phyloP scores from a whole-genome alignment of 352 stramenopile genomes.

The Achlya hypogyna region DNA sequence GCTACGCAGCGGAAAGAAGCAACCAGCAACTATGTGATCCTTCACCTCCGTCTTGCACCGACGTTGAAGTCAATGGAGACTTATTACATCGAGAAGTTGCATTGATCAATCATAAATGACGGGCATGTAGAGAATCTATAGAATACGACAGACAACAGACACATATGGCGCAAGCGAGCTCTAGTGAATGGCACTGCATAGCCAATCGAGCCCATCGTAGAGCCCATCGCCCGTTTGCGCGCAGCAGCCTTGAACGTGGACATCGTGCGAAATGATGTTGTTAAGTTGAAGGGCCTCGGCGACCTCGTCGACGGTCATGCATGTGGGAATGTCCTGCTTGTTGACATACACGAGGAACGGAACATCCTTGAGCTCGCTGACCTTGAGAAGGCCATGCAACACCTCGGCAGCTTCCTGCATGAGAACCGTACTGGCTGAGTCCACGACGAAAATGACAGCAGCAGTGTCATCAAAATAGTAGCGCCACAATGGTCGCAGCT shows the following conservation, averaged over 20 bases:
- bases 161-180: background rate
- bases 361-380: slow-evolving; percentile 90
- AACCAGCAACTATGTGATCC: too few species aligned
- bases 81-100: too few species aligned
- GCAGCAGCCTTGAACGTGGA: slow-evolving; percentile 10
- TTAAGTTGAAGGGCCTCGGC: slow-evolving; percentile 2
- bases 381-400: slow-evolving; percentile 87
- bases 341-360: slow-evolving; percentile 94
- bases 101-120: background rate
- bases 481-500: slow-evolving; percentile 19
- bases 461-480: slow-evolving; percentile 86
- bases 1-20: too few species aligned
- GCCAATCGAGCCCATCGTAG: slow-evolving; percentile 20
- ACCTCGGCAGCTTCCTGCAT: slow-evolving; percentile 92
- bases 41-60: too few species aligned
- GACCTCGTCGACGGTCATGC: slow-evolving; percentile 12
- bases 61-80: too few species aligned
- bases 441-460: slow-evolving; percentile 45
- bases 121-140: background rate
- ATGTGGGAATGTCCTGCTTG: slow-evolving; percentile 91
- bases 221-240: slow-evolving; percentile 15
- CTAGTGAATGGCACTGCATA: slow-evolving; percentile 10
- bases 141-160: background rate
- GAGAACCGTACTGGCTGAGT: slow-evolving; percentile 26
- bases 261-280: background rate